Evolutionary conservation across 1,284 basidiomycete genomes (phyloP).

Genomic region (Bondarzewia mesenterica): DNA sequence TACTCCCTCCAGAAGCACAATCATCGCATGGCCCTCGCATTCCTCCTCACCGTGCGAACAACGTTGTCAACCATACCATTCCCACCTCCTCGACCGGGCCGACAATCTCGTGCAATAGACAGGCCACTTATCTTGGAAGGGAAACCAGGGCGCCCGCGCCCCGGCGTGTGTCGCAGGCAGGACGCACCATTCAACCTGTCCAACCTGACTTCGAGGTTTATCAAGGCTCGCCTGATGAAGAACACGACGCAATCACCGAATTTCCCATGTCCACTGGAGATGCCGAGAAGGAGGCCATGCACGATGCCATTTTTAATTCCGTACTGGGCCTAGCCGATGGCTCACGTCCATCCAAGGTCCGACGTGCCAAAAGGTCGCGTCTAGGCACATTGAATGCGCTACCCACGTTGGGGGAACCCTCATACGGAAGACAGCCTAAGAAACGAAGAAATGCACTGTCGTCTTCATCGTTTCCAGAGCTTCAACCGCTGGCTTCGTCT

Average conservation of each 20-base stretch:
- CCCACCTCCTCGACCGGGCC: background rate
- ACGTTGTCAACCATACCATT: background rate
- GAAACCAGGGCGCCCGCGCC: background rate
- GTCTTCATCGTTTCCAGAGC: constrained; percentile 3
- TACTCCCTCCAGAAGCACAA: background rate
- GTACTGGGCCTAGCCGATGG: background rate
- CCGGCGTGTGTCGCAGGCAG: background rate
- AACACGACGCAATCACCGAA: background rate
- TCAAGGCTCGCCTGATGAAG: background rate
- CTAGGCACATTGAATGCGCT: background rate
- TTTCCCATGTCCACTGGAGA: background rate
- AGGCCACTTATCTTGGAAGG: background rate
- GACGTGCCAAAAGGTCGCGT: background rate
- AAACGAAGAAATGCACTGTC: background rate
- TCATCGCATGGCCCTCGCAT: background rate
- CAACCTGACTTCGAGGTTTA: background rate
- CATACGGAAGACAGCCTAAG: background rate
- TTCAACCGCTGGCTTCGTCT: background rate
- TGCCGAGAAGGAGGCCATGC: background rate
- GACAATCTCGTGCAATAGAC: background rate
- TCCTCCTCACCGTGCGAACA: background rate
- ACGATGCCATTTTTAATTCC: background rate
- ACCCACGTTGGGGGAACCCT: background rate
- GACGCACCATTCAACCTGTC: background rate
- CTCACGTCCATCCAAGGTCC: background rate